A percentile compares a stretch with the other conserved stretches of the same genome.
Conservation (phyloP, 2,329 filamentous ascomycete genomes). For the Cladobotryum mycophilum region DNA sequence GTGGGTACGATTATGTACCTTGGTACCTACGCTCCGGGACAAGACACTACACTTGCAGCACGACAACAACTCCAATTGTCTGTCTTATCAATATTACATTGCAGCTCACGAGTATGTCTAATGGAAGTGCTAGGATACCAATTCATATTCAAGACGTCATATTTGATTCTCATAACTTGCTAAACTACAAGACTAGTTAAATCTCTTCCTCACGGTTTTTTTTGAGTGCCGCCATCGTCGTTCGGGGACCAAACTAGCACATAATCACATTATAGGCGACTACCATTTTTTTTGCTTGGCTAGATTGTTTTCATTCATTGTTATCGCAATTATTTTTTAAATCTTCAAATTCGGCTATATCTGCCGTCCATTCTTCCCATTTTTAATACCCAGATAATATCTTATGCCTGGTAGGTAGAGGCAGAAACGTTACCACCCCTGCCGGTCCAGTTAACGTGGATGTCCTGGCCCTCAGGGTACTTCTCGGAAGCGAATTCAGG, state of each 20-base stretch:
- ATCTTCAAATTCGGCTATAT: neutral
- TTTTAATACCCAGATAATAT: neutral
- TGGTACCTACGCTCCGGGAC: no score
- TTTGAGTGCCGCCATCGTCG: neutral
- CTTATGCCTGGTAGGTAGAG: constrained; percentile 94
- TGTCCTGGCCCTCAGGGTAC: constrained; percentile 80
- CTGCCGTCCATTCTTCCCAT: neutral
- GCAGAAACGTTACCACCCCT: constrained; percentile 95
- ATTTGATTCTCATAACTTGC: neutral
- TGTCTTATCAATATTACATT: no score
- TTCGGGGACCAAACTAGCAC: neutral
- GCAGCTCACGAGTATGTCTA: no score
- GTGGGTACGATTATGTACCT: no score
- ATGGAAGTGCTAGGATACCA: no score
- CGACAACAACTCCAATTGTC: no score
- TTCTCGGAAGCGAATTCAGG: constrained; percentile 68
- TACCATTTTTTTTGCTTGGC: neutral
- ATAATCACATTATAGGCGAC: neutral
- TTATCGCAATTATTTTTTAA: constrained; percentile 6
- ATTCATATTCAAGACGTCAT: neutral
- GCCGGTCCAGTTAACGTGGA: constrained; percentile 99
- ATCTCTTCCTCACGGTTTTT: neutral
- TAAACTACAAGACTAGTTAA: neutral
- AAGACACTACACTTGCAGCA: no score
- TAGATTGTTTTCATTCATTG: neutral